Base-by-base conservation (phyloP, 2,329 filamentous ascomycete species). In the Venturia carpophila region DNA sequence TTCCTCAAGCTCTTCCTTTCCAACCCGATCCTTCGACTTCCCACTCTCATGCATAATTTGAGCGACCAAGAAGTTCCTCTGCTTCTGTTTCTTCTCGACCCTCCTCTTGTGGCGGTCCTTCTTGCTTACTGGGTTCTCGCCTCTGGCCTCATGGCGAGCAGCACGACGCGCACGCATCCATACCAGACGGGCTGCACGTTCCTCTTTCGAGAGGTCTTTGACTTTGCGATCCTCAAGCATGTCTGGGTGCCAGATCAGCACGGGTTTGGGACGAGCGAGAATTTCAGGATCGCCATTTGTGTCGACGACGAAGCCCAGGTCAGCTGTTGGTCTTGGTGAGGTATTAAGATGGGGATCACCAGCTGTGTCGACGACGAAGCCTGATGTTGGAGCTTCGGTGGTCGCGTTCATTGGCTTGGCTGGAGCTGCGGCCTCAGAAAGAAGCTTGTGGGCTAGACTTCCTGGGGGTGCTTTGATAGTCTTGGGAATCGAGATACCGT, bases 51-150 rank as follows among this genome's bases (percentile, higher is more conserved):
- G 24, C 34, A 63, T 63, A 27, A 63, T 49, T 15, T 55, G 37
- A 30, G 62, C 62, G 34, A 63, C 47, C 41, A 63, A 39, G 37
- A 24, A 41, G 21, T 63, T 55, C 62, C 47, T 30, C 62, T 49
- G 43, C 24, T 49, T 55, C 62, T 49, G 42, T 21, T 63, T 63
- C 62, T 63, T 63, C 62, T 63, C 62, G 13, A 63, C 47, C 19
- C 62, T 43, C 21, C 30, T 52, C 43, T 55, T 49, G 17, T 49
- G 47, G 7, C 62, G 41, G 10, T 63, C 62, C 27, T 63, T 63
- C 62, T 63, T 63, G 27, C 43, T 63, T 2, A 63, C 30, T 2
- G 62, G 24, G 6, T 24, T 41, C 62, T 49, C 37, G 5, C 62
- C 62, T 11, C 24, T 30, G 34, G 43, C 43, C 21, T 52, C 62